These are phyloP conservation scores for Vitellaria paradoxa DNA, from an alignment of 179 eudicot genomes.

Conservation along the genomic window DNA sequence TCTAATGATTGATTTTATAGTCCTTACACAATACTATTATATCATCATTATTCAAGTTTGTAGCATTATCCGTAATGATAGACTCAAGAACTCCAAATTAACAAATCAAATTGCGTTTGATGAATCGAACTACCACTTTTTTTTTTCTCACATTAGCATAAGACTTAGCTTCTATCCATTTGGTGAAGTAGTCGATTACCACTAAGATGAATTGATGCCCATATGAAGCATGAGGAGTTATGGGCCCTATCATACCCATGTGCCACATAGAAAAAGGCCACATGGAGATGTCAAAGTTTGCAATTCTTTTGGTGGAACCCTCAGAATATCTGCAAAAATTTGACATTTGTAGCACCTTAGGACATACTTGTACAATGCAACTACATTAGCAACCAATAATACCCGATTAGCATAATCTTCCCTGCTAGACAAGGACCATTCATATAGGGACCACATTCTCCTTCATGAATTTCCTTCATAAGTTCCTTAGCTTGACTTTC, in stretches of 20 bases:
- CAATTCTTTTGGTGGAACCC: background rate
- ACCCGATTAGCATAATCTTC: background rate
- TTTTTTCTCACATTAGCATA: too few species aligned
- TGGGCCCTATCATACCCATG: background rate
- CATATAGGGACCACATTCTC: background rate
- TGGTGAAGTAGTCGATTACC: conserved; percentile 9
- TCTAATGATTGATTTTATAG: background rate
- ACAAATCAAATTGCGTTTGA: background rate
- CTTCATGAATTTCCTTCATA: background rate
- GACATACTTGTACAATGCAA: background rate
- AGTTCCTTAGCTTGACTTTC: background rate
- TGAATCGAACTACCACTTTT: background rate
- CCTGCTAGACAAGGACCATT: background rate
- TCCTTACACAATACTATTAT: background rate
- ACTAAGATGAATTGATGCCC: conserved; percentile 2
- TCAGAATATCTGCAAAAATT: background rate
- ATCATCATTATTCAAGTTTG: background rate
- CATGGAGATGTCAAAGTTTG: background rate
- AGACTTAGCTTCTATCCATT: too few species aligned
- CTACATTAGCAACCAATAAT: background rate
- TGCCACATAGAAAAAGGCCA: background rate
- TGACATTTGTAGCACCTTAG: background rate
- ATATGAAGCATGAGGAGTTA: background rate
- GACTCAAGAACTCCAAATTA: background rate
- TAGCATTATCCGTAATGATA: background rate